Evolutionary conservation across 305 asterid species (phyloP), one percentile per base, ranked within the genome.

Genomic region (Lippia alba): DNA sequence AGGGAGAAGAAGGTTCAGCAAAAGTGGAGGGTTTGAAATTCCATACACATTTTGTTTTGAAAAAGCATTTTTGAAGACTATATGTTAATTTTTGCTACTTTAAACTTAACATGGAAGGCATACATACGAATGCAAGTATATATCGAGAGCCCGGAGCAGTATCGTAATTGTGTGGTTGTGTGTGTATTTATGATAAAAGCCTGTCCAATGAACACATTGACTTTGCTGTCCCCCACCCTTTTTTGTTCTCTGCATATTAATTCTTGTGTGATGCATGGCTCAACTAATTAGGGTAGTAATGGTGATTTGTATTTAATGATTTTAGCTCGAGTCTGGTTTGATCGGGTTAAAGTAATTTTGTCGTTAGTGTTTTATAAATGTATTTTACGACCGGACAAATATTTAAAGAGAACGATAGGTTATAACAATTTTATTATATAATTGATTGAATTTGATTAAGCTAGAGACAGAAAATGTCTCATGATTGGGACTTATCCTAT

Each of bases 1-100:
- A 44, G 3, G 62, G 20, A 48, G 64, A 56, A 72, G 79, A 75
- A 64, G 71, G 17, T 67, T 66, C 49, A 83, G 45, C n/a, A 61
- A 77, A 64, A 58, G 76, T 56, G 66, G 51, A 44, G 55, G 63
- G 51, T 81, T 81, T 80, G 83, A 78, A 78, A 76, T 78, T 84
- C 58, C 71, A 55, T 49, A 50, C 78, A 71, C 78, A 68, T 73
- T 73, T 84, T 61, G 59, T 49, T 55, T 56, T 16, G 64, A 50
- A 61, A 33, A 64, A 20, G 36, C 53, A 64, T 15, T 11, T 46
- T n/a, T 6, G 49, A 20, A 48, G 50, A 6, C 49, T 5, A 14
- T 24, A 41, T 30, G 41, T 4, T 12, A 3, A 15, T 36, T 24
- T 48, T 5, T 56, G 41, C 8, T 36, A 16, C 18, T 49, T 7